Conservation (phyloP, 495 filamentous ascomycete genomes). For the Talaromyces ruber region DNA sequence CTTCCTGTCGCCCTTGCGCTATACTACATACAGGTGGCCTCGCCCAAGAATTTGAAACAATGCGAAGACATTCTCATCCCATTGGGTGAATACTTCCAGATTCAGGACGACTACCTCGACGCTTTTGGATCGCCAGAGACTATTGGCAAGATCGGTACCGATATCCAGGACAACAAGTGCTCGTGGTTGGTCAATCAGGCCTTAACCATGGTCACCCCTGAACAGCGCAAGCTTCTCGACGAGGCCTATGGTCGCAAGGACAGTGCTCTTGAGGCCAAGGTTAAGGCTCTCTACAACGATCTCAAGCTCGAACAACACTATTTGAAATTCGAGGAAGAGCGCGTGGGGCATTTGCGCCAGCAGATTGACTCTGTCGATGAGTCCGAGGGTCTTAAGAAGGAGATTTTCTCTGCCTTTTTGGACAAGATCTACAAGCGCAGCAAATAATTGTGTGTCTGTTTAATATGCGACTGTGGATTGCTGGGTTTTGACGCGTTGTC, state of each 20-base stretch:
- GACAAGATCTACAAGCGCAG: conserved; percentile 94
- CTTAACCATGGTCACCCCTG: conserved; percentile 61
- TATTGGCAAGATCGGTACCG: conserved; percentile 98
- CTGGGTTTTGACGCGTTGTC: background rate
- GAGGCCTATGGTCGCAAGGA: conserved; percentile 89
- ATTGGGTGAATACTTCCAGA: conserved; percentile 98
- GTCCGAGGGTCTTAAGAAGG: conserved; percentile 76
- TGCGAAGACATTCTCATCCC: conserved; percentile 90
- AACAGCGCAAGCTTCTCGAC: conserved; percentile 73
- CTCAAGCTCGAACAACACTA: conserved; percentile 75
- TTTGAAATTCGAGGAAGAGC: conserved; percentile 78
- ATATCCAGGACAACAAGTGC: conserved; percentile 99
- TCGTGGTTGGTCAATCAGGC: conserved; percentile 96
- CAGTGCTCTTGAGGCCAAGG: conserved; percentile 61
- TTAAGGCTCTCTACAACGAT: conserved; percentile 84
- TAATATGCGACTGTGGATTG: background rate
- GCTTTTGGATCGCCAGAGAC: conserved; percentile 86
- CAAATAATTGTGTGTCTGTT: conserved; percentile 46
- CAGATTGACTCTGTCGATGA: conserved; percentile 79
- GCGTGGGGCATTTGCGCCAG: conserved; percentile 60
- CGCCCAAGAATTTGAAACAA: conserved; percentile 73
- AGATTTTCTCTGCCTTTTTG: conserved; percentile 83
- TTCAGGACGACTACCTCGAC: conserved; percentile 98
- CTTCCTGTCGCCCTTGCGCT: conserved; percentile 91
- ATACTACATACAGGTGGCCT: conserved; percentile 71